Evolutionary conservation across 352 stramenopile genomes (phyloP).

Genomic region (Pseudoperonospora humuli): DNA sequence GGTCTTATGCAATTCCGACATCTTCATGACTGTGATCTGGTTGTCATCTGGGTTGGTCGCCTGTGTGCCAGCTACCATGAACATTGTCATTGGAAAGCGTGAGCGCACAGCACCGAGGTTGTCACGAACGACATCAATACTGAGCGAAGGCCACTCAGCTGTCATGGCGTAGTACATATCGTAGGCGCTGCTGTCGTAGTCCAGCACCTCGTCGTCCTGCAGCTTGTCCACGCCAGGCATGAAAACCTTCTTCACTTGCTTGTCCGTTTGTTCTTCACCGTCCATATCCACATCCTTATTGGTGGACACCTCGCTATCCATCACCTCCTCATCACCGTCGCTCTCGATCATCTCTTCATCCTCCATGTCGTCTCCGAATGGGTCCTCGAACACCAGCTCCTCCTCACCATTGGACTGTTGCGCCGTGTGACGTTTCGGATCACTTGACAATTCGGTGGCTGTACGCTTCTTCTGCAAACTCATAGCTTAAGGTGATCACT

Average conservation of each 20-base stretch:
- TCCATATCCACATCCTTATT: conserved; percentile 73
- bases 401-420: conserved; percentile 25
- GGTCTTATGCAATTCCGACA: conserved; percentile 94
- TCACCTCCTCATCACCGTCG: conserved; percentile 59
- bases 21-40: conserved; percentile 97
- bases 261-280: conserved; percentile 43
- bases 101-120: conserved; percentile 89
- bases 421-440: conserved; percentile 47
- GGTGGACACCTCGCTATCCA: conserved; percentile 35
- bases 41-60: conserved; percentile 90
- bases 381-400: conserved; percentile 83
- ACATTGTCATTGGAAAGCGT: conserved; percentile 94
- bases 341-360: conserved; percentile 88
- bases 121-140: conserved; percentile 96
- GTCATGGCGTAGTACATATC: conserved; percentile 99
- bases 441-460: conserved; percentile 29
- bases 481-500: conserved; percentile 18
- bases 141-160: conserved; percentile 96
- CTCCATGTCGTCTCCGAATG: conserved; percentile 85
- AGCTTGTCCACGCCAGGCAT: conserved; percentile 89
- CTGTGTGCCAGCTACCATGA: conserved; percentile 95
- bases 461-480: conserved; percentile 67
- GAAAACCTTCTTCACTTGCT: conserved; percentile 87
- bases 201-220: conserved; percentile 90
- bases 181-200: conserved; percentile 98